Percentiles rank a stretch among this genome's conserved stretches.
Evolutionary conservation across 2,329 filamentous ascomycete species (phyloP).

Genomic region (Lachnellula arida): DNA sequence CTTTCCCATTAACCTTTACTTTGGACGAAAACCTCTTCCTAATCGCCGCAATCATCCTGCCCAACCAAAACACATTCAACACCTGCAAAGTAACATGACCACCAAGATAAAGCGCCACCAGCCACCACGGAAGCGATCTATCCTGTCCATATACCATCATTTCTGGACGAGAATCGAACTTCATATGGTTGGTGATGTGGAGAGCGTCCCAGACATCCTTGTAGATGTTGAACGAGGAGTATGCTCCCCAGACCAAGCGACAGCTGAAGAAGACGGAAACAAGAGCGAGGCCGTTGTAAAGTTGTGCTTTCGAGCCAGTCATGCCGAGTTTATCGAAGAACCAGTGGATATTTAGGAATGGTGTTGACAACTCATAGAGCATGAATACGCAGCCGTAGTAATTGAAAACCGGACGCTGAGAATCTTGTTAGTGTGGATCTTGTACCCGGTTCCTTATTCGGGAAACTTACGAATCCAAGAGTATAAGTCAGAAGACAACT

Average conservation of each 20-base stretch:
- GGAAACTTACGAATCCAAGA: slow-evolving; percentile 67
- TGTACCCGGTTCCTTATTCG: too few relatives aligned
- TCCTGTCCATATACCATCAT: slow-evolving; percentile 36
- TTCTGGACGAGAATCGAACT: slow-evolving; percentile 34
- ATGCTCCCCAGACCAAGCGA: slow-evolving; percentile 73
- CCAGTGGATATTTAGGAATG: slow-evolving; percentile 84
- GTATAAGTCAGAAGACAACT: slow-evolving; percentile 62
- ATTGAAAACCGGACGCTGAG: slow-evolving; percentile 72
- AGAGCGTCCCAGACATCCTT: slow-evolving; percentile 55
- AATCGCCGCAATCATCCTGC: slow-evolving; percentile 59
- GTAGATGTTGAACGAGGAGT: slow-evolving; percentile 63
- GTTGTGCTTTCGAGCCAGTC: slow-evolving; percentile 67
- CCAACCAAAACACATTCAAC: slow-evolving; percentile 80
- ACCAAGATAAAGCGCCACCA: slow-evolving; percentile 62
- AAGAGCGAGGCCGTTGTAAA: slow-evolving; percentile 72
- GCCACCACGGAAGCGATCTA: slow-evolving; percentile 55
- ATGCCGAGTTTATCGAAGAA: slow-evolving; percentile 80
- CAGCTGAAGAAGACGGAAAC: slow-evolving; percentile 69
- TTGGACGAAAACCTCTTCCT: slow-evolving; percentile 18
- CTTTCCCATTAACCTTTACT: too few relatives aligned
- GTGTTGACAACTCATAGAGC: slow-evolving; percentile 78
- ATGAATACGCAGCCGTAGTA: slow-evolving; percentile 76
- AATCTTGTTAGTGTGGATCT: too few relatives aligned
- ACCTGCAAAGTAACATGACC: slow-evolving; percentile 67
- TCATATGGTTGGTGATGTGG: slow-evolving; percentile 27